phyloP scores from a whole-genome alignment of 768 basidiomycete genomes.

The Gautieria morchelliformis region DNA sequence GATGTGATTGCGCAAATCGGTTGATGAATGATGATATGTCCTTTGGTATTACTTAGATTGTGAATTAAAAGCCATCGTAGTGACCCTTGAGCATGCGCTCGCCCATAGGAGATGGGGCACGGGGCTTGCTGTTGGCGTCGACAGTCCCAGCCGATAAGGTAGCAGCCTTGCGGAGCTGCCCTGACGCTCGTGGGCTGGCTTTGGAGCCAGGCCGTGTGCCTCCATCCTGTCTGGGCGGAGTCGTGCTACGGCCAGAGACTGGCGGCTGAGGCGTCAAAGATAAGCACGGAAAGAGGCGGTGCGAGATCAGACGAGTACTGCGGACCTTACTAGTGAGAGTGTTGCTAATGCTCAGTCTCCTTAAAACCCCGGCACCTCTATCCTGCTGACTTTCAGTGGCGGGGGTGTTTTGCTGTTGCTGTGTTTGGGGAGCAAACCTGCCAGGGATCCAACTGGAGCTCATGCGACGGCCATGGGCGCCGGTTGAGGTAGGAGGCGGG shows the following conservation, averaged over 20 bases:
- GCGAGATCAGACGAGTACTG: constrained; percentile 23
- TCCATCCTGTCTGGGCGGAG: constrained; percentile 8
- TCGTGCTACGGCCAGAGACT: constrained; percentile 4
- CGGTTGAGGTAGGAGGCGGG: constrained; percentile 10
- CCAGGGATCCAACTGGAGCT: constrained; percentile 41
- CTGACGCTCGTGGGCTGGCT: constrained; percentile 23
- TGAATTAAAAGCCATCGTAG: constrained; percentile 72
- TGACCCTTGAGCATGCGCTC: constrained; percentile 87
- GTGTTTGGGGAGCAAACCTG: constrained; percentile 15
- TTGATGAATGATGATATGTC: neutral
- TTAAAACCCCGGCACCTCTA: constrained; percentile 60
- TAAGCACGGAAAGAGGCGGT: constrained; percentile 25
- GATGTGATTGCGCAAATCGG: neutral
- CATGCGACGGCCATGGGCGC: constrained; percentile 50
- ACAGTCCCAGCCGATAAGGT: constrained; percentile 29
- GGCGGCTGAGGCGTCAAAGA: constrained; percentile 12
- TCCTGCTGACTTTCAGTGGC: constrained; percentile 43
- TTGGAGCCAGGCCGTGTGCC: neutral
- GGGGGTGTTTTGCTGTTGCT: constrained; percentile 19
- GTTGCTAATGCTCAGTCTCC: constrained; percentile 63
- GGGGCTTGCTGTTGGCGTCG: constrained; percentile 29
- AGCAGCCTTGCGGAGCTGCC: constrained; percentile 48
- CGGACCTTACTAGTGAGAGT: constrained; percentile 27
- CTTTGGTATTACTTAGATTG: neutral
- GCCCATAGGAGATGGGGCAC: constrained; percentile 81